phyloP scores from a whole-genome alignment of 495 filamentous ascomycete genomes.

The Penicillium silybi region DNA sequence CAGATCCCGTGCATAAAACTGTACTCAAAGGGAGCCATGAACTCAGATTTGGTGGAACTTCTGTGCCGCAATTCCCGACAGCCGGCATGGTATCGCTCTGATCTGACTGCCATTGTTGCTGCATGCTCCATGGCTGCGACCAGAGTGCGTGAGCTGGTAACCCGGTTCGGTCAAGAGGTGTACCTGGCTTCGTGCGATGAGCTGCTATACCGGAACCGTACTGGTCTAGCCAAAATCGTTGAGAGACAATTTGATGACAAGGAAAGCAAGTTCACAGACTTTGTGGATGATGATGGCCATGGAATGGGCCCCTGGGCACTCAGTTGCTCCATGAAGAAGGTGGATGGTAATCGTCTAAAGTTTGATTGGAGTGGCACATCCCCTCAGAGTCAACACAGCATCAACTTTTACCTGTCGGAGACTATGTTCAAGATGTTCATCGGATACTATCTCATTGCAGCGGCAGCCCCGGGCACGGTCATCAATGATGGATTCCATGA shows the following conservation, averaged over 20 bases:
- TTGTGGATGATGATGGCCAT: constrained; percentile 51
- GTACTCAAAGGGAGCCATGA: constrained; percentile 40
- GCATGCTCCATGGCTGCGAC: constrained; percentile 43
- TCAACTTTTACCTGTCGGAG: constrained; percentile 48
- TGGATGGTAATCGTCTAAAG: constrained; percentile 27
- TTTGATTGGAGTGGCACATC: constrained; percentile 49
- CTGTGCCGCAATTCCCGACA: constrained; percentile 47
- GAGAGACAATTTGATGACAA: constrained; percentile 41
- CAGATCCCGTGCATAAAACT: constrained; percentile 51
- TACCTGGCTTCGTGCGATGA: constrained; percentile 43
- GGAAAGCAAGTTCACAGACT: constrained; percentile 44
- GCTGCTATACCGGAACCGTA: constrained; percentile 41
- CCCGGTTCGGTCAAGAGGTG: constrained; percentile 38
- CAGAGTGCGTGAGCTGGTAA: constrained; percentile 42
- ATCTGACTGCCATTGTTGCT: constrained; percentile 45
- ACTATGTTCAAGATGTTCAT: constrained; percentile 54
- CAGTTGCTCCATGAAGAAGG: constrained; percentile 44
- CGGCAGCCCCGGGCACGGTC: constrained; percentile 42
- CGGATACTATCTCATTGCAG: constrained; percentile 46
- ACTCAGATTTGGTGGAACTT: constrained; percentile 38
- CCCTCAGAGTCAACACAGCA: constrained; percentile 44
- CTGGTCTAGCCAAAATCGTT: constrained; percentile 41
- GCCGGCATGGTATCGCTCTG: constrained; percentile 48
- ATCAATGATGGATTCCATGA: constrained; percentile 50
- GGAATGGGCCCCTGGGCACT: constrained; percentile 46